These are phyloP conservation scores for Sarcomyxa edulis DNA, from an alignment of 768 basidiomycete species.

Conservation along the genomic window DNA sequence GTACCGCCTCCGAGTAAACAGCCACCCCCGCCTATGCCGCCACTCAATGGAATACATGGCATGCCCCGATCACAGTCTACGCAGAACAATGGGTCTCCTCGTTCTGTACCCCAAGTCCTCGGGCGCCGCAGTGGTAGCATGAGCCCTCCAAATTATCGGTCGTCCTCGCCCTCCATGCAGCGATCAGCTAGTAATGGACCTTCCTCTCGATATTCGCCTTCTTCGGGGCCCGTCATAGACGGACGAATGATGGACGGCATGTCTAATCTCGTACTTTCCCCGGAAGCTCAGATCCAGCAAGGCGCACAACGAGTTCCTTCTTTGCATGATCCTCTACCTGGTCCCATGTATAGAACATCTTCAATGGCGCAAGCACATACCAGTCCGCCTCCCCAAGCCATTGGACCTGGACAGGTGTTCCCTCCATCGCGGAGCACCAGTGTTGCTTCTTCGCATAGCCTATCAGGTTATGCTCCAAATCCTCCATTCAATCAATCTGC, in stretches of 20 bases:
- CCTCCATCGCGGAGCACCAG: constrained; percentile 35
- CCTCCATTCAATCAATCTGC: constrained; percentile 14
- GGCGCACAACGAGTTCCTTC: constrained; percentile 19
- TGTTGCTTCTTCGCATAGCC: constrained; percentile 15
- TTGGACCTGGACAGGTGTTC: constrained; percentile 27
- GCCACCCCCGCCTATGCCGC: constrained; percentile 64
- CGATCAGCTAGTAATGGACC: not conserved
- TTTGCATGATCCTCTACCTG: constrained; percentile 15
- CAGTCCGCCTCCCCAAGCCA: constrained; percentile 25
- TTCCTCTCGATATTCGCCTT: constrained; percentile 8
- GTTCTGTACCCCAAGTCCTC: constrained; percentile 6
- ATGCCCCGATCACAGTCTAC: constrained; percentile 17
- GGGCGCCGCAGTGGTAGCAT: not conserved
- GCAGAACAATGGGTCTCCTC: not conserved
- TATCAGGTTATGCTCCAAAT: constrained; percentile 8
- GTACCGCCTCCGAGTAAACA: too few relatives aligned
- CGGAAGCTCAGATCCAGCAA: constrained; percentile 24
- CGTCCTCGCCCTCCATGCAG: not conserved
- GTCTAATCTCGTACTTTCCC: constrained; percentile 17
- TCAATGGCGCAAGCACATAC: constrained; percentile 26
- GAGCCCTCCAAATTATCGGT: constrained; percentile 1
- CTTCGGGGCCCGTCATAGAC: constrained; percentile 11
- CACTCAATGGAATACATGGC: constrained; percentile 22
- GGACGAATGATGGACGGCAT: constrained; percentile 12
- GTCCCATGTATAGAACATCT: constrained; percentile 14